phyloP scores from a whole-genome alignment of 345 rosid species.

The Gossypioides kirkii region DNA sequence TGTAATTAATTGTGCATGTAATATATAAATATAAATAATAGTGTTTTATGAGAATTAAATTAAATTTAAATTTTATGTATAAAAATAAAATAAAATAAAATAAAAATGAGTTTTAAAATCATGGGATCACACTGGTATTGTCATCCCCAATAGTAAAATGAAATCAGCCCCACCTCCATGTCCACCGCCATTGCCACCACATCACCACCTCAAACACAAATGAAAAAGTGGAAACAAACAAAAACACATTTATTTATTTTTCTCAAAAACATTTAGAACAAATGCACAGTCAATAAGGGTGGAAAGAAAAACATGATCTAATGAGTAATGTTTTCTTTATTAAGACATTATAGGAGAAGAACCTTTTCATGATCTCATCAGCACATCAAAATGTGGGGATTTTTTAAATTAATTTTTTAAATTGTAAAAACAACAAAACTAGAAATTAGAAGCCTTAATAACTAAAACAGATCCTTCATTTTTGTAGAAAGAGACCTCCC shows the following conservation, averaged over 20 bases:
- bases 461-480: background rate
- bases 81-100: background rate
- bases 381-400: background rate
- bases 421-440: background rate
- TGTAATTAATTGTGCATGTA: too few relatives aligned
- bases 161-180: background rate
- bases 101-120: background rate
- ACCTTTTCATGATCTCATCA: background rate
- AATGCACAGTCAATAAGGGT: too few relatives aligned
- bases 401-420: background rate
- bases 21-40: too few relatives aligned
- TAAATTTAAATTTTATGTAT: too few relatives aligned
- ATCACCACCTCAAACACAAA: background rate
- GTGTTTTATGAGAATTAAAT: too few relatives aligned
- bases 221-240: conserved; percentile 6
- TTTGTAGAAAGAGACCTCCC: background rate
- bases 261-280: too few relatives aligned
- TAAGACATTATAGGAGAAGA: background rate
- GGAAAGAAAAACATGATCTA: background rate
- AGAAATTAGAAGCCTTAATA: background rate
- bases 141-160: background rate
- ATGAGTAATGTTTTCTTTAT: background rate
- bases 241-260: too few relatives aligned
- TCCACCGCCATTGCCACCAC: background rate
- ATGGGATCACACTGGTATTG: conserved; percentile 12